Evolutionary conservation across 768 basidiomycete species (phyloP), one percentile per base, ranked within the genome.

Genomic region (Rhizopogon vesiculosus): DNA sequence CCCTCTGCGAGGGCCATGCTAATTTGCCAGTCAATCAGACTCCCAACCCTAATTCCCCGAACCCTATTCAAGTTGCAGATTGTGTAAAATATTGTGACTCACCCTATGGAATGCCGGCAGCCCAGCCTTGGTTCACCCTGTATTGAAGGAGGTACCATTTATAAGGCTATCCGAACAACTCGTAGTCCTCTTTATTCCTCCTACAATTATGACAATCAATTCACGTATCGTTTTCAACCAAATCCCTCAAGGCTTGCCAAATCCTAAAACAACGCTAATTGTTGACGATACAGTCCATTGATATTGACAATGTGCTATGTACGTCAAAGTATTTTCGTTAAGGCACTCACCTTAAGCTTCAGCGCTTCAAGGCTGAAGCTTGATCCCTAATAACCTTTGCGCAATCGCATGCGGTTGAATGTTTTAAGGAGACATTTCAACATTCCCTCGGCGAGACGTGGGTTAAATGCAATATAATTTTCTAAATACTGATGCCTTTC

Each of bases 231-330:
- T 75, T 25, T 78, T 76, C 56, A 74, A 72, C 48, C 63, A 68
- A 7, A 51, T 76, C 41, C 76, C 75, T 5, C 19, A 19, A 72
- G 77, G 67, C 7, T 77, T 68, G 51, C 78, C 78, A 12, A 25
- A 67, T 62, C 68, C 73, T 0, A 78, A 78, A 16, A 71, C 78
- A 59, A 79, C n/a, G n/a, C n/a, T n/a, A n/a, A n/a, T n/a, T n/a
- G n/a, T n/a, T n/a, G n/a, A n/a, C 55, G 66, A 55, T 4, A 74
- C 68, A 74, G 53, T 75, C 69, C 1, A 83, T 85, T 60, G 83
- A 85, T 59, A 60, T 76, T 18, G 78, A 81, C 16, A 74, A 61
- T 29, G 74, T 73, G 0, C 64, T 74, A 1, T 63, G 82, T 42
- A 1, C 63, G 82, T 42, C 64, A 79, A 18, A 0, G 79, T 0